phyloP scores from a whole-genome alignment of 1,284 basidiomycete genomes.

The Irpex sp. region DNA sequence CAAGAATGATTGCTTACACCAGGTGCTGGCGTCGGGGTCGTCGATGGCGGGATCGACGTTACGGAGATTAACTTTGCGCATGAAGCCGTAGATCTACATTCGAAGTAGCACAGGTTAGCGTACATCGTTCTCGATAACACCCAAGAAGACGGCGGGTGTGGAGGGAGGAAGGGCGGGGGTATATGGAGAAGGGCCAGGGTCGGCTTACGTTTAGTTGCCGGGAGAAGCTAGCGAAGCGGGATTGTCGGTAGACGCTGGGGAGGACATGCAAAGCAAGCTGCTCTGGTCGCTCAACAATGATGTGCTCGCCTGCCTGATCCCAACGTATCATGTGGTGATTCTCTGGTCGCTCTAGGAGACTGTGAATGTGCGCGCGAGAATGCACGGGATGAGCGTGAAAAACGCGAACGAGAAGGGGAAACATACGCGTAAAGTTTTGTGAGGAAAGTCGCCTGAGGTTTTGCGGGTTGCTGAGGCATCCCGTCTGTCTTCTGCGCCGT shows the following conservation, averaged over 20 bases:
- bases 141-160: slow-evolving; percentile 5
- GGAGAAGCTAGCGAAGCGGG: slow-evolving; percentile 90
- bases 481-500: slow-evolving; percentile 44
- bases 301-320: slow-evolving; percentile 86
- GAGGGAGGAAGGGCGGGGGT: slow-evolving; percentile 12
- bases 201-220: slow-evolving; percentile 84
- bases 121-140: not conserved
- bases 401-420: slow-evolving; percentile 8
- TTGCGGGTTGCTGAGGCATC: slow-evolving; percentile 46
- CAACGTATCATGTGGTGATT: slow-evolving; percentile 92
- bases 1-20: slow-evolving; percentile 62
- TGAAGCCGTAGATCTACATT: slow-evolving; percentile 86
- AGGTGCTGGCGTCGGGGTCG: slow-evolving; percentile 90
- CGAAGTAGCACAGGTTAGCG: not conserved
- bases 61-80: slow-evolving; percentile 90
- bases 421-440: slow-evolving; percentile 90
- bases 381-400: not conserved
- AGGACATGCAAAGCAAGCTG: slow-evolving; percentile 87
- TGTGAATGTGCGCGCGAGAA: slow-evolving; percentile 24
- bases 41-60: slow-evolving; percentile 90
- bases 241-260: slow-evolving; percentile 88
- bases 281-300: slow-evolving; percentile 88
- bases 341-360: slow-evolving; percentile 79
- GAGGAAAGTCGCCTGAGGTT: slow-evolving; percentile 86
- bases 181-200: slow-evolving; percentile 24